These are phyloP conservation scores for Neofusicoccum parvum DNA, from an alignment of 2,329 filamentous ascomycete genomes.

Conservation along the genomic window DNA sequence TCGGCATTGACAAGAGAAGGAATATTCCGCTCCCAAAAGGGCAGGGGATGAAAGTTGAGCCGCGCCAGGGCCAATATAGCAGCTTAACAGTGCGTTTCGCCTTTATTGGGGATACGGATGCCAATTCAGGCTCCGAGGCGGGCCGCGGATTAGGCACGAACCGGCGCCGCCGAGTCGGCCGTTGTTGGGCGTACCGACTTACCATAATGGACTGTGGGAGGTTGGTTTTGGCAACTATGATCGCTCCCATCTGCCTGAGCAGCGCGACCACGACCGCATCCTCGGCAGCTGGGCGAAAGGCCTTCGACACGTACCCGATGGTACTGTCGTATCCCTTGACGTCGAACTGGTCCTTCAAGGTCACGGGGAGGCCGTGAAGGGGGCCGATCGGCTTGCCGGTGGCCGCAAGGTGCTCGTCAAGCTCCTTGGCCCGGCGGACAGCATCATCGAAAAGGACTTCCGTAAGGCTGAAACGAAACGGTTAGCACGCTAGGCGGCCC, in stretches of 20 bases:
- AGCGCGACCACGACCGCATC: conserved; percentile 56
- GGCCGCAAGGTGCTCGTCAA: conserved; percentile 44
- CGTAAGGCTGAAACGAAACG: conserved; percentile 32
- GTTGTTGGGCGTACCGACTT: conserved; percentile 63
- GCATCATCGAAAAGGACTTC: conserved; percentile 49
- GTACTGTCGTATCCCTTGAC: conserved; percentile 49
- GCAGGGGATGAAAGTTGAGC: neutral
- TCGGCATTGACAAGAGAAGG: neutral
- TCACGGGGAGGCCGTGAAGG: conserved; percentile 52
- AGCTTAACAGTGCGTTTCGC: conserved; percentile 16
- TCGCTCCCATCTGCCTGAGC: conserved; percentile 52
- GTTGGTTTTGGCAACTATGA: conserved; percentile 58
- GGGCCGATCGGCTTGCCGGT: conserved; percentile 45
- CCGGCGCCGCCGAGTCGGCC: conserved; percentile 54
- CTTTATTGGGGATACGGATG: neutral
- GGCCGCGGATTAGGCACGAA: neutral
- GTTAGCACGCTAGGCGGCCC: conserved; percentile 11
- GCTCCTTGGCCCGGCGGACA: conserved; percentile 43
- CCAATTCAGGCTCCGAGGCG: neutral
- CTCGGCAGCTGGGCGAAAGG: conserved; percentile 50
- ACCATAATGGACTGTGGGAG: conserved; percentile 61
- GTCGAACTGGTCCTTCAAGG: conserved; percentile 54
- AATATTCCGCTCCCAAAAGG: neutral
- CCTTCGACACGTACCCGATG: conserved; percentile 65
- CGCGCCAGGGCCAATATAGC: neutral